These are phyloP conservation scores for Limnanthes douglasii DNA, from an alignment of 345 rosid species.

Conservation along the genomic window DNA sequence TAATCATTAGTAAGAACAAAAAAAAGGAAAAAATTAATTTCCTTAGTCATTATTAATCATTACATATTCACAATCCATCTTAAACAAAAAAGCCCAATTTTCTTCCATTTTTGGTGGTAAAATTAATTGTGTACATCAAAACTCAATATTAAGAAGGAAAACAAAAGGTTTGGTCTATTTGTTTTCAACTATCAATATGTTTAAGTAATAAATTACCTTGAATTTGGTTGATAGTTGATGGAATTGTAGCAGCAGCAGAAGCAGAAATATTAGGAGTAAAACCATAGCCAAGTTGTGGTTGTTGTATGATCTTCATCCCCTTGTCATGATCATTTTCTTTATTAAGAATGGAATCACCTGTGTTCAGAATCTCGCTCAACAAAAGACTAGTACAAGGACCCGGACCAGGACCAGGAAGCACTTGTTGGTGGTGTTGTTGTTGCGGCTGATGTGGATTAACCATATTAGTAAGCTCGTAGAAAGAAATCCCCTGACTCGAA, in stretches of 20 bases:
- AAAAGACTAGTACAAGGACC: constrained; percentile 46
- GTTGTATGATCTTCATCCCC: constrained; percentile 26
- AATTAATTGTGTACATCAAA: too few relatives aligned
- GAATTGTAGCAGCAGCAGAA: constrained; percentile 18
- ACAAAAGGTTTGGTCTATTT: too few relatives aligned
- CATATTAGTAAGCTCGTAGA: constrained; percentile 23
- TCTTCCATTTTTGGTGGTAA: too few relatives aligned
- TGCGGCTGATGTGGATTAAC: constrained; percentile 15
- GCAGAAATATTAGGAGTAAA: constrained; percentile 11
- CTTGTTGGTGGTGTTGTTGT: too few relatives aligned
- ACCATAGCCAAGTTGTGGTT: constrained; percentile 9
- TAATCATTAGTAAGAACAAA: too few relatives aligned
- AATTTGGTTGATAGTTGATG: constrained; percentile 19
- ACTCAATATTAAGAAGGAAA: neutral
- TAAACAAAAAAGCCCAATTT: too few relatives aligned
- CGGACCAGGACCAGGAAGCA: too few relatives aligned
- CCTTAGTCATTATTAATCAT: neutral
- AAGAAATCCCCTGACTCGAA: constrained; percentile 17
- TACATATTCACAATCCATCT: neutral
- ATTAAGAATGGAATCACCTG: constrained; percentile 14
- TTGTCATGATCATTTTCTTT: constrained; percentile 26
- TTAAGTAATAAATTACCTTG: constrained; percentile 24
- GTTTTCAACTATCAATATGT: neutral
- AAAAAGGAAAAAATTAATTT: too few relatives aligned
- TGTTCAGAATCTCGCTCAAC: constrained; percentile 36